Conservation (phyloP, 805 yeast genomes). For the Metschnikowia proteae region DNA sequence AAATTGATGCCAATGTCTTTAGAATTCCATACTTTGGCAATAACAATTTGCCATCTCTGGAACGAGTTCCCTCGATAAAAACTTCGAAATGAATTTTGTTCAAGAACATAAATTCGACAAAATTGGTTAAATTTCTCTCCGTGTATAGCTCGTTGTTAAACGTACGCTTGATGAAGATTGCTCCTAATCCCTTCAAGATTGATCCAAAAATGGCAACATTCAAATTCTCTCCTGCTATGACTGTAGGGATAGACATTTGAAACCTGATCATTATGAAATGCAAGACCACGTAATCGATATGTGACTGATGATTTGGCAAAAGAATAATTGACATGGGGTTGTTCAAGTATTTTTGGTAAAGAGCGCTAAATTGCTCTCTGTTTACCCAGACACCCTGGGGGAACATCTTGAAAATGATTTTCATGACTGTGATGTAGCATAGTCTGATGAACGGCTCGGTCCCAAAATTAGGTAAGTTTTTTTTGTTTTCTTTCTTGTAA, state of each 20-base stretch:
- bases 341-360: constrained; percentile 30
- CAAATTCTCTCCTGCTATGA: constrained; percentile 64
- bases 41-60: constrained; percentile 60
- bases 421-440: constrained; percentile 38
- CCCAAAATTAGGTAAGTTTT: constrained; percentile 34
- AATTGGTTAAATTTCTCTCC: constrained; percentile 45
- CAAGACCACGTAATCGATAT: constrained; percentile 56
- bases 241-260: constrained; percentile 51
- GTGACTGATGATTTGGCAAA: constrained; percentile 61
- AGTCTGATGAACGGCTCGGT: constrained; percentile 26
- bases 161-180: constrained; percentile 53
- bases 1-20: constrained; percentile 47
- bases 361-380: constrained; percentile 24
- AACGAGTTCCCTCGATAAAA: constrained; percentile 64
- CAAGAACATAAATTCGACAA: constrained; percentile 45
- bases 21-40: constrained; percentile 61
- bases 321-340: constrained; percentile 46
- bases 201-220: constrained; percentile 55
- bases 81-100: constrained; percentile 54
- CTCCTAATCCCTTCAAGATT: constrained; percentile 49
- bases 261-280: constrained; percentile 52
- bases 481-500: constrained; percentile 33
- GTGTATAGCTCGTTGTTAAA: constrained; percentile 42
- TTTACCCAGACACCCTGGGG: constrained; percentile 43
- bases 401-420: constrained; percentile 33